Evolutionary conservation across 2,329 filamentous ascomycete species (phyloP).

Genomic region (Penicillium sp.): DNA sequence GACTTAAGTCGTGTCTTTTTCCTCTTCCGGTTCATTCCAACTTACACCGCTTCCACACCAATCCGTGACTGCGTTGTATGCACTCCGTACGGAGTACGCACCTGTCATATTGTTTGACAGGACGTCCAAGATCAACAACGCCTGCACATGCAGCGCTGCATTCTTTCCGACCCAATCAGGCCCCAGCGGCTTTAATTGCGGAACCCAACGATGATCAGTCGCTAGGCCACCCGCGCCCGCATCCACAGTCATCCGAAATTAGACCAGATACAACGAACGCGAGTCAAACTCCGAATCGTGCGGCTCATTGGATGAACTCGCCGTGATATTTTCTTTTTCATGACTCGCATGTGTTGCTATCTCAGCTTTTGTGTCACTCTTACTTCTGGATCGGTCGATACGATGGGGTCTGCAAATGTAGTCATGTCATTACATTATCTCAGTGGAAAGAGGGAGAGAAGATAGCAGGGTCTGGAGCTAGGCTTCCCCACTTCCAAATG

Average conservation of each 20-base stretch:
- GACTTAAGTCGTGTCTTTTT: background rate
- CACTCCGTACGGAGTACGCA: background rate
- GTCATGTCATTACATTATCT: background rate
- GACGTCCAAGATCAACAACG: slow-evolving; percentile 1
- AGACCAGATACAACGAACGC: background rate
- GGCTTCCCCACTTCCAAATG: background rate
- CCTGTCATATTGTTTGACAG: slow-evolving; percentile 2
- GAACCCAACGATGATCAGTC: background rate
- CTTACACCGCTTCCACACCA: background rate
- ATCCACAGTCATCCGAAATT: background rate
- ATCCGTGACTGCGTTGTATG: background rate
- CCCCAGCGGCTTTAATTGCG: background rate
- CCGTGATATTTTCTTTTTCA: background rate
- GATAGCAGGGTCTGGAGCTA: background rate
- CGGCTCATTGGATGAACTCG: background rate
- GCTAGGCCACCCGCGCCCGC: background rate
- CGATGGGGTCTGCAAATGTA: background rate
- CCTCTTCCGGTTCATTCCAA: background rate
- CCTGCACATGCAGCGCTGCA: slow-evolving; percentile 2
- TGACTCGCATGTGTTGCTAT: background rate
- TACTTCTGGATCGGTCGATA: background rate
- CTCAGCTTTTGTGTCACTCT: slow-evolving; percentile 1
- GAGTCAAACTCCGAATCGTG: background rate
- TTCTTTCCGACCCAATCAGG: background rate
- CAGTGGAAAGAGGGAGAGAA: background rate